These are phyloP conservation scores for Naematelia aurantialba DNA, from an alignment of 768 basidiomycete species.

Conservation along the genomic window DNA sequence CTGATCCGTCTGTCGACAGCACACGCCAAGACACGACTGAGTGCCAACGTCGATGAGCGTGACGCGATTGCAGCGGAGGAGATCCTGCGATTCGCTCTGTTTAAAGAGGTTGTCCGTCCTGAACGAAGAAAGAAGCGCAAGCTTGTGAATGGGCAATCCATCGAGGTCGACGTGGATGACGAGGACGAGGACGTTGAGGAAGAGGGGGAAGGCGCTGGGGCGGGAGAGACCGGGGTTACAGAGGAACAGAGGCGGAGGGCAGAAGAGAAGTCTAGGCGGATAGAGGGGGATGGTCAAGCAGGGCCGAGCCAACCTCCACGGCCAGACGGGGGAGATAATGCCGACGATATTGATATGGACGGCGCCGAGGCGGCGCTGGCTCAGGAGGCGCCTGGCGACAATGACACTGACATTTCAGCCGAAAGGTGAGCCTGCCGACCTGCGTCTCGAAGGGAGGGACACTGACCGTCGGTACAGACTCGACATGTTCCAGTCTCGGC, in stretches of 20 bases:
- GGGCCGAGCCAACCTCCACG: not conserved
- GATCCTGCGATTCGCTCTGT: conserved; percentile 94
- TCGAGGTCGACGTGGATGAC: conserved; percentile 55
- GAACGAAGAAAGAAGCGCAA: conserved; percentile 77
- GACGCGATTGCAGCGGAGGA: conserved; percentile 90
- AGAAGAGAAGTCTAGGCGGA: conserved; percentile 1
- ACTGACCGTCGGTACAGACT: too few species aligned
- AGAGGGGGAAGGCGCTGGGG: conserved; percentile 55
- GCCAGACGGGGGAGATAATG: conserved; percentile 2
- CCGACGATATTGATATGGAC: conserved; percentile 40
- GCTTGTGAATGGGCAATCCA: conserved; percentile 62
- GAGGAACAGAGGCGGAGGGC: conserved; percentile 2
- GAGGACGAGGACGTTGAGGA: conserved; percentile 53
- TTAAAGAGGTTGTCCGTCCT: conserved; percentile 91
- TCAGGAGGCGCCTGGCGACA: conserved; percentile 7
- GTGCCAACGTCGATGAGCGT: conserved; percentile 70
- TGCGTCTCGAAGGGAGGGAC: too few species aligned
- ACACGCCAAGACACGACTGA: conserved; percentile 92
- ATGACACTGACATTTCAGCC: conserved; percentile 17
- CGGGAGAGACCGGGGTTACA: conserved; percentile 26
- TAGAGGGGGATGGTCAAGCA: not conserved
- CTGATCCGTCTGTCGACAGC: conserved; percentile 96
- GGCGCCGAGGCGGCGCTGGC: conserved; percentile 30
- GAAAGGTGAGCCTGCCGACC: conserved; percentile 27
- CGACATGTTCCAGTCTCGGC: conserved; percentile 71